Percentiles rank a stretch among this genome's conserved stretches.
Evolutionary conservation across 352 stramenopile genomes (phyloP).

Genomic region (Globisporangium sylvaticum): DNA sequence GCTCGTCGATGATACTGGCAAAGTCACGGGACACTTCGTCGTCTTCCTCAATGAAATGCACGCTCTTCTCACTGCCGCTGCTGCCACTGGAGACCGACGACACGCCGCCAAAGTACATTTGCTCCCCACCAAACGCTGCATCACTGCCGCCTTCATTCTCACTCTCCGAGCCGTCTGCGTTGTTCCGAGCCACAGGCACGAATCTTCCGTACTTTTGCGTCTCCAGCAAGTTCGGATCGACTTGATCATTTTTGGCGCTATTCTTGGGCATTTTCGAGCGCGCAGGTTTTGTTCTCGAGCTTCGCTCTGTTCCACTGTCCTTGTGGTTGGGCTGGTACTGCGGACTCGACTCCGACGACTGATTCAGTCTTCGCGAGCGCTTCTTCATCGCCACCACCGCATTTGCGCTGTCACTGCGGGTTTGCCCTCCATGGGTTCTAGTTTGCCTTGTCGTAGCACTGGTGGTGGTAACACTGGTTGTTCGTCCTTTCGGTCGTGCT

Average conservation of each 20-base stretch:
- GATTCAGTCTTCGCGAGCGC: conserved; percentile 17
- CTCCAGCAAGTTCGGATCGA: conserved; percentile 20
- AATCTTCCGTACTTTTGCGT: conserved; percentile 44
- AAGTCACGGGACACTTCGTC: conserved; percentile 42
- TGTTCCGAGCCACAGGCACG: conserved; percentile 12
- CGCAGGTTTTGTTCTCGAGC: background rate
- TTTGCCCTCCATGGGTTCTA: background rate
- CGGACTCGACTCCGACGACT: conserved; percentile 1
- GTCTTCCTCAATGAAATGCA: conserved; percentile 61
- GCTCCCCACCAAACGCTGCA: background rate
- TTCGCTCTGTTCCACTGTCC: background rate
- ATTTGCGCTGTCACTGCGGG: background rate
- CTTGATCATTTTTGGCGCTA: background rate
- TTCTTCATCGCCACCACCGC: conserved; percentile 21
- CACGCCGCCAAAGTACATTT: conserved; percentile 57
- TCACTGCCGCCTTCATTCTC: background rate
- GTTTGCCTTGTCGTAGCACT: background rate
- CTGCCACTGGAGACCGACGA: conserved; percentile 62
- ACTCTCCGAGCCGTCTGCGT: background rate
- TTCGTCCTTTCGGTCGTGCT: background rate
- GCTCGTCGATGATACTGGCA: conserved; percentile 37
- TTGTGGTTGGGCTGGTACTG: background rate
- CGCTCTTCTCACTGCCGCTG: conserved; percentile 47
- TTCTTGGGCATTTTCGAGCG: conserved; percentile 1
- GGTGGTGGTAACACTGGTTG: background rate